These are phyloP conservation scores for Alternaria metachromatica DNA, from an alignment of 2,329 filamentous ascomycete genomes.

Conservation along the genomic window DNA sequence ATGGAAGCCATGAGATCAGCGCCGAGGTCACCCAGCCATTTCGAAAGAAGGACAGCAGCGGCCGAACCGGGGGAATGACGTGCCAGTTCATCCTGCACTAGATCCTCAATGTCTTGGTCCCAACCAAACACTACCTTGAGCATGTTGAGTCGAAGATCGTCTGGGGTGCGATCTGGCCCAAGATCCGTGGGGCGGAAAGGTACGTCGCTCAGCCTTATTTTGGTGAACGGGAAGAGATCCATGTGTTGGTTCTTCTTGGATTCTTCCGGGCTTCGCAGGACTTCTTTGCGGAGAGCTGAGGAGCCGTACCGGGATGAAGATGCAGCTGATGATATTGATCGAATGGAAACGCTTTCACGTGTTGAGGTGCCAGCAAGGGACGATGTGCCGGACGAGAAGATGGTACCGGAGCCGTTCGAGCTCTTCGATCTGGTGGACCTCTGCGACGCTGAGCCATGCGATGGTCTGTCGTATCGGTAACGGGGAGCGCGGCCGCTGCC, in stretches of 20 bases:
- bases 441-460: conserved; percentile 22
- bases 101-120: conserved; percentile 80
- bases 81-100: conserved; percentile 84
- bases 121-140: conserved; percentile 93
- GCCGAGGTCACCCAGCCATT: conserved; percentile 90
- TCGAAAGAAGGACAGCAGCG: conserved; percentile 80
- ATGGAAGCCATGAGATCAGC: conserved; percentile 81
- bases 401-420: conserved; percentile 61
- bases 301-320: conserved; percentile 55
- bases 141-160: conserved; percentile 89
- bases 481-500: conserved; percentile 51
- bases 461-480: conserved; percentile 56
- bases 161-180: conserved; percentile 56
- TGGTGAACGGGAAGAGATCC: conserved; percentile 87
- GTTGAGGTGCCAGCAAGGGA: conserved; percentile 47
- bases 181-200: conserved; percentile 75
- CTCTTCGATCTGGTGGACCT: conserved; percentile 37
- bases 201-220: conserved; percentile 80
- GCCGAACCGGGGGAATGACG: conserved; percentile 76
- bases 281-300: conserved; percentile 80
- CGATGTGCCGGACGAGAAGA: conserved; percentile 71
- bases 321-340: conserved; percentile 58
- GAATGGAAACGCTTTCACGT: conserved; percentile 64
- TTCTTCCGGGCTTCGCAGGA: conserved; percentile 79
- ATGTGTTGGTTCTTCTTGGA: conserved; percentile 61